Evolutionary conservation across 805 yeast species (phyloP).

Genomic region (Barnettozyma californica): DNA sequence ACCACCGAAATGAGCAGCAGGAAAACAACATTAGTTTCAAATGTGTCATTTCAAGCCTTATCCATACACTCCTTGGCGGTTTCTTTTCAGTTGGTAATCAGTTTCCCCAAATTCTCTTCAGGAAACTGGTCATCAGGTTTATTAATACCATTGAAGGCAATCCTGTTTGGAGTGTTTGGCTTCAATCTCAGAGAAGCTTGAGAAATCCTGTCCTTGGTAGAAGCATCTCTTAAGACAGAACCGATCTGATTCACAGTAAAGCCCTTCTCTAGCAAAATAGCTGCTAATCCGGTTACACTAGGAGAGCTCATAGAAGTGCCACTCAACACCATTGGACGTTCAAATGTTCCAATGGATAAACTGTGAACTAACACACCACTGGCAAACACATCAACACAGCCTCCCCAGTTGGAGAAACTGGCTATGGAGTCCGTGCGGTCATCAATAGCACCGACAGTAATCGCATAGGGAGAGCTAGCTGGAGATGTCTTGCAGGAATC

Average conservation of each 20-base stretch:
- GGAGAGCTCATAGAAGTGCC: constrained; percentile 88
- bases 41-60: no score
- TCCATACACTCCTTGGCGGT: not conserved
- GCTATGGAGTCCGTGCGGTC: constrained; percentile 69
- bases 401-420: constrained; percentile 84
- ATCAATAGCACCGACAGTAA: constrained; percentile 87
- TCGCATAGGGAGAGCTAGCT: constrained; percentile 65
- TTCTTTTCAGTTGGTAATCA: not conserved
- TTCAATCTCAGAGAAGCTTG: constrained; percentile 41
- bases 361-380: constrained; percentile 70
- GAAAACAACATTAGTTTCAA: not conserved
- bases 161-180: constrained; percentile 55
- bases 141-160: constrained; percentile 37
- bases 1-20: not conserved
- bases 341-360: constrained; percentile 32
- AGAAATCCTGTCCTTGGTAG: constrained; percentile 45
- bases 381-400: constrained; percentile 84
- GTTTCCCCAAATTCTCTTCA: constrained; percentile 9
- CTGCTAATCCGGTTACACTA: constrained; percentile 60
- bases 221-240: constrained; percentile 35
- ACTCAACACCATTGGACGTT: constrained; percentile 34
- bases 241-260: constrained; percentile 37
- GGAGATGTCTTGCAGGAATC: constrained; percentile 87
- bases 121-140: constrained; percentile 29
- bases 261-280: constrained; percentile 50